These are phyloP conservation scores for Babesia bovis DNA, from an alignment of 169 alveolate species.

Conservation along the genomic window DNA sequence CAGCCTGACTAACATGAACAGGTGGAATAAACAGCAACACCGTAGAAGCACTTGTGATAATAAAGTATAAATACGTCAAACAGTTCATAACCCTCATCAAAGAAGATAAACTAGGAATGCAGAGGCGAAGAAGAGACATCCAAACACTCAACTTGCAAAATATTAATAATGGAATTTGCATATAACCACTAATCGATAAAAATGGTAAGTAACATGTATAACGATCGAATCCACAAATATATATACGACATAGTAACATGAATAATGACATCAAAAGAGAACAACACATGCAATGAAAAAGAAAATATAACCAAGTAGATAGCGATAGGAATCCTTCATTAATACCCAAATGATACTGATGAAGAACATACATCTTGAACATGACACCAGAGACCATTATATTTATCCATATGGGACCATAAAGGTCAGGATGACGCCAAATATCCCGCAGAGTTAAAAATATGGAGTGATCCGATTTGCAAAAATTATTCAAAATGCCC, in stretches of 20 bases:
- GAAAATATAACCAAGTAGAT: not conserved
- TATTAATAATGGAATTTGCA: constrained; percentile 45
- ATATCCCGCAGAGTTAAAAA: constrained; percentile 32
- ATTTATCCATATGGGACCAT: constrained; percentile 57
- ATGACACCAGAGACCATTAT: constrained; percentile 28
- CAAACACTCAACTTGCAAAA: constrained; percentile 17
- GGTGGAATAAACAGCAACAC: constrained; percentile 15
- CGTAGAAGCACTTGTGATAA: constrained; percentile 8
- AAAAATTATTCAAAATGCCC: constrained; percentile 10
- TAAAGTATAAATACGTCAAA: constrained; percentile 6
- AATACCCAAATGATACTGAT: not conserved
- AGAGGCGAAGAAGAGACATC: not conserved
- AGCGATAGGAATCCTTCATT: constrained; percentile 7
- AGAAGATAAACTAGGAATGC: not conserved
- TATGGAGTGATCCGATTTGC: constrained; percentile 6
- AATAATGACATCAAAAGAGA: constrained; percentile 36
- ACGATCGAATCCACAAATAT: not conserved
- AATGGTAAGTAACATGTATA: not conserved
- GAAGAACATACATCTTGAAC: constrained; percentile 18
- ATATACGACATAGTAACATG: not conserved
- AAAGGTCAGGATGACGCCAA: constrained; percentile 44
- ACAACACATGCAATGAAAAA: constrained; percentile 15
- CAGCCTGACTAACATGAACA: not conserved
- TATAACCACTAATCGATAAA: constrained; percentile 41
- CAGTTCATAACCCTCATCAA: not conserved